Conservation (phyloP, 1,284 basidiomycete species). For the Sporisorium iseilematis-ciliati region DNA sequence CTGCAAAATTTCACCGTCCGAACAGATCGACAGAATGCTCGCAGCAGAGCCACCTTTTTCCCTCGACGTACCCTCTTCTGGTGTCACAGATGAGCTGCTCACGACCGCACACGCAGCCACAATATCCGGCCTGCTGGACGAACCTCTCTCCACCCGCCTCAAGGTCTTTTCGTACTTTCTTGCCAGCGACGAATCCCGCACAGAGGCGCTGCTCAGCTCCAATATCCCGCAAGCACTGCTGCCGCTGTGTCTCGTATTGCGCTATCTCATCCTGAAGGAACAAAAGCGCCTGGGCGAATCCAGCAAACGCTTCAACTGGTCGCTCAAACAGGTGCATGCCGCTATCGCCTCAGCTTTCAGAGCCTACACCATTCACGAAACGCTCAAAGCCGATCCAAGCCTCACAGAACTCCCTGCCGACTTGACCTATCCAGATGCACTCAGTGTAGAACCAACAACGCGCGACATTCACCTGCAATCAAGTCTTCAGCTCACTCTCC, state of each 20-base stretch:
- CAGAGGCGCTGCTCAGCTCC: conserved; percentile 12
- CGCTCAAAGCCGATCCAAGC: conserved; percentile 27
- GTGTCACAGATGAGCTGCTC: conserved; percentile 17
- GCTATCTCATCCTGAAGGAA: conserved; percentile 48
- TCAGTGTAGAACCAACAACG: conserved; percentile 40
- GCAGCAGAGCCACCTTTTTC: conserved; percentile 27
- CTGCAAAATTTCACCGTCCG: not conserved
- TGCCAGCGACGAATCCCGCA: conserved; percentile 28
- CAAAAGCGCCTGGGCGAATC: conserved; percentile 42
- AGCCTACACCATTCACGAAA: conserved; percentile 29
- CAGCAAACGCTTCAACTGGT: conserved; percentile 45
- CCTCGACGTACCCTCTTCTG: not conserved
- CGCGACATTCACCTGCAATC: conserved; percentile 43
- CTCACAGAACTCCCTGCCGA: conserved; percentile 21
- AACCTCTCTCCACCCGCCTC: conserved; percentile 33
- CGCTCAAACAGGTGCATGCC: conserved; percentile 41
- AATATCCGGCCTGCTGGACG: conserved; percentile 27
- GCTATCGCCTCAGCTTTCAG: conserved; percentile 25
- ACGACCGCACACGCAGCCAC: conserved; percentile 23
- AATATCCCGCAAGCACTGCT: conserved; percentile 26
- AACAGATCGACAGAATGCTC: conserved; percentile 12
- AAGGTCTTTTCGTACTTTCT: conserved; percentile 38
- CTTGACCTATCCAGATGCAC: conserved; percentile 21
- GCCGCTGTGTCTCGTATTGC: conserved; percentile 42
- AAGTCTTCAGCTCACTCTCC: conserved; percentile 44